phyloP scores from a whole-genome alignment of 2,329 filamentous ascomycete species.

The Aspergillus neoniger region DNA sequence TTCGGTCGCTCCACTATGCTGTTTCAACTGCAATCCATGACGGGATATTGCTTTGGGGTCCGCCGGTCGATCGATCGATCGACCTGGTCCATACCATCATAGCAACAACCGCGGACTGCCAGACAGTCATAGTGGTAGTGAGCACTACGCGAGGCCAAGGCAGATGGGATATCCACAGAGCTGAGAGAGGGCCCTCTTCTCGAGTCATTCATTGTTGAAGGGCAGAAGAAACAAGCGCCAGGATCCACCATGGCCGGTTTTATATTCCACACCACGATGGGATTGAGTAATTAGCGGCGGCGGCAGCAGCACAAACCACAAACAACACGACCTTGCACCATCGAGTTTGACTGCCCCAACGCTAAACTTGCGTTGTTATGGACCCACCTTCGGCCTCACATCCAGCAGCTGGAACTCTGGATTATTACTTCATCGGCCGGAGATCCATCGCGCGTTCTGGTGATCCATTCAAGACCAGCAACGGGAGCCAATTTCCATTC shows the following conservation, averaged over 20 bases:
- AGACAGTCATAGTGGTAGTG: background rate
- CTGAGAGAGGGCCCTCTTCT: background rate
- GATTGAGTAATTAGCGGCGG: background rate
- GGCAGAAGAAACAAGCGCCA: background rate
- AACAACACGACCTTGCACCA: background rate
- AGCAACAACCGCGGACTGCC: background rate
- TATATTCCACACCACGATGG: background rate
- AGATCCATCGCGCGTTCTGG: constrained; percentile 12
- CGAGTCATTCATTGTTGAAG: background rate
- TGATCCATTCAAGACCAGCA: constrained; percentile 10
- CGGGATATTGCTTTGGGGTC: background rate
- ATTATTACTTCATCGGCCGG: constrained; percentile 8
- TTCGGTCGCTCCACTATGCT: background rate
- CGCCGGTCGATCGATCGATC: background rate
- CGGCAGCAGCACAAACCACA: background rate
- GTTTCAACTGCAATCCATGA: background rate
- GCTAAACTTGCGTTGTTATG: background rate
- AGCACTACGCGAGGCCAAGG: background rate
- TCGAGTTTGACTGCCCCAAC: background rate
- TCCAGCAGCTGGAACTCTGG: constrained; percentile 5
- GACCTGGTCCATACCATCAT: background rate
- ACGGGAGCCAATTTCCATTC: constrained; percentile 7
- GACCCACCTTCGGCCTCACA: background rate
- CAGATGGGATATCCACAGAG: background rate
- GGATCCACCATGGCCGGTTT: background rate